Evolutionary conservation across 495 filamentous ascomycete genomes (phyloP).

Genomic region (Bacidia rubella): DNA sequence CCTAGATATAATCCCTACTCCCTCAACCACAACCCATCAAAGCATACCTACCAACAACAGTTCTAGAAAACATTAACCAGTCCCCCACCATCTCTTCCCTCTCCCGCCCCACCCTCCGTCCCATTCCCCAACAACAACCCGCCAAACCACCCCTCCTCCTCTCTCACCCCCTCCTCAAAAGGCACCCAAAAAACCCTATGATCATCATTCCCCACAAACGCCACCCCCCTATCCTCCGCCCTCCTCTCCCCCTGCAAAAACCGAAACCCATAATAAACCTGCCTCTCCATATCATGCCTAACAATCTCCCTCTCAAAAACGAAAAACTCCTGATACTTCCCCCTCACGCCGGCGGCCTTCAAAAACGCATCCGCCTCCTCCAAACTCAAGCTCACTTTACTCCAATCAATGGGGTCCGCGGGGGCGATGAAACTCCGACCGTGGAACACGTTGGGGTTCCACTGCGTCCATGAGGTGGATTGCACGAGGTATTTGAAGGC

Average conservation of each 20-base stretch:
- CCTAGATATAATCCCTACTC: no score
- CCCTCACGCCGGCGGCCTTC: not conserved
- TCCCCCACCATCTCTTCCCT: no score
- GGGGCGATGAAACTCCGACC: not conserved
- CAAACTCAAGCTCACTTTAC: not conserved
- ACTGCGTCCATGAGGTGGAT: not conserved
- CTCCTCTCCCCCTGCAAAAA: not conserved
- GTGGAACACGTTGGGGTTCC: not conserved
- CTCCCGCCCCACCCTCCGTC: not conserved
- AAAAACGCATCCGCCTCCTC: not conserved
- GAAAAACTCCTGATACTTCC: not conserved
- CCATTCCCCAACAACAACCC: not conserved
- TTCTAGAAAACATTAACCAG: no score
- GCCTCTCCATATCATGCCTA: not conserved
- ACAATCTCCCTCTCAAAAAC: not conserved
- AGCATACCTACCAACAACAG: no score
- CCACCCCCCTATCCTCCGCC: not conserved
- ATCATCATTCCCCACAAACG: not conserved
- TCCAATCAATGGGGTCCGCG: not conserved
- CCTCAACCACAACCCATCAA: no score
- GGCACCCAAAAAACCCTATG: not conserved
- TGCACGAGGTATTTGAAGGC: not conserved
- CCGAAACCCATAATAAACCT: not conserved
- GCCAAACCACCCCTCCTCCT: not conserved
- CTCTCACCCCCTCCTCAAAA: not conserved